Evolutionary conservation across 768 basidiomycete species (phyloP), one percentile per base, ranked within the genome.

Genomic region (Calocybe cyanea): DNA sequence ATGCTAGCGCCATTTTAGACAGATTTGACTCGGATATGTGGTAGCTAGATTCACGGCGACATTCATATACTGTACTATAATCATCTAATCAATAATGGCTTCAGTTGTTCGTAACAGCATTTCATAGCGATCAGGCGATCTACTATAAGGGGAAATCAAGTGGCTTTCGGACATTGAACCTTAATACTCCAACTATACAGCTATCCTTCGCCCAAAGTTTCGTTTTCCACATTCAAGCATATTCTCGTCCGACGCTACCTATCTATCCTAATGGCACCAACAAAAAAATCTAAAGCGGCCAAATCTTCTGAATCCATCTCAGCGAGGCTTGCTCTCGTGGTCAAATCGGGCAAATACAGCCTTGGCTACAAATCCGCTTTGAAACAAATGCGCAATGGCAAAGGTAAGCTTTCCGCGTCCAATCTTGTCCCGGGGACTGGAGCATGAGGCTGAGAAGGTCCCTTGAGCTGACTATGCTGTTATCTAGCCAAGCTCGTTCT

Each of bases 371-470:
- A 98, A 74, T 91, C 92, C 52, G 92, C 94, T 42, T 77, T 99
- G 62, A 97, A 98, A 81, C 86, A 92, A 72, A 96, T 99, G 90
- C 88, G 95, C 64, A 87, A 71, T 53, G 94, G 96, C 66, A 95
- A 96, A 80, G 92, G 95, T 97, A 69, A 78, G 92, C 61, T 46
- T 44, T 46, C 42, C 7, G n/a, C 25, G 10, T 51, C 44, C 52
- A 58, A 69, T 68, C 67, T n/a, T 77, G 72, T 78, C 78, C 73
- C 76, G 81, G 88, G 90, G 91, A 83, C 91, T 92, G 91, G 91
- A 92, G 91, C 91, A 74, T 79, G 75, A 85, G 78, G 92, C 92
- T 93, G 92, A 93, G 92, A 94, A 95, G 91, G 91, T 92, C 88
- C 89, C 87, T 87, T 81, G 70, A 69, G 72, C 88, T 92, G 65